A percentile compares a stretch with the other conserved stretches of the same genome.
Evolutionary conservation across 2,329 filamentous ascomycete genomes (phyloP).

Genomic region (Colletotrichum sansevieriae): DNA sequence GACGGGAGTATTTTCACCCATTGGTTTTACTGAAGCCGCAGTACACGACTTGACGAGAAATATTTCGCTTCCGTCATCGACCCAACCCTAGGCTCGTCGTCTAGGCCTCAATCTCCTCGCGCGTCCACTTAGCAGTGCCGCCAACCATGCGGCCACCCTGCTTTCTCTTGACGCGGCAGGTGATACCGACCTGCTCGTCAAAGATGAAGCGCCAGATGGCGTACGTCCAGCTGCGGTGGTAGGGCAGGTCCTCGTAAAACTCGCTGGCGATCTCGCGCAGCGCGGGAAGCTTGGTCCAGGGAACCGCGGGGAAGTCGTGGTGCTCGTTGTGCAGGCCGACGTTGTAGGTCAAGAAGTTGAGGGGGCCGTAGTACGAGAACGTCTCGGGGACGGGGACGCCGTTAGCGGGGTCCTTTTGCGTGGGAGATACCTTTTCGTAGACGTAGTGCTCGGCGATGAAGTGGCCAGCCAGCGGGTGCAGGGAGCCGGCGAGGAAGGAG

Average conservation of each 20-base stretch:
- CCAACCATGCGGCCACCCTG: constrained; percentile 77
- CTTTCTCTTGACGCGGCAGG: constrained; percentile 92
- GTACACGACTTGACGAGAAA: constrained; percentile 15
- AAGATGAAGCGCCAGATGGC: constrained; percentile 97
- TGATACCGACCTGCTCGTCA: constrained; percentile 90
- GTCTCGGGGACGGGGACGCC: constrained; percentile 86
- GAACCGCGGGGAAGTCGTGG: constrained; percentile 97
- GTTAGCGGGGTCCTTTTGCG: constrained; percentile 69
- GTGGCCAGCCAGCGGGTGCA: constrained; percentile 95
- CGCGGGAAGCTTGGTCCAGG: constrained; percentile 87
- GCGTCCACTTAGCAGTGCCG: constrained; percentile 69
- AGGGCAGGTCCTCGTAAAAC: constrained; percentile 90
- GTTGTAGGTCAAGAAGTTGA: constrained; percentile 96
- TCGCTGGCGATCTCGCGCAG: constrained; percentile 86
- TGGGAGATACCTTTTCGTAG: constrained; percentile 73
- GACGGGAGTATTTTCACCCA: constrained; percentile 13
- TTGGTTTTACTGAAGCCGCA: neutral
- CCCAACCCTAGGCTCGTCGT: neutral
- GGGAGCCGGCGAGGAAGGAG: constrained; percentile 91
- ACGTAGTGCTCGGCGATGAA: constrained; percentile 99
- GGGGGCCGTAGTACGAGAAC: constrained; percentile 93
- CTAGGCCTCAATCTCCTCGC: constrained; percentile 77
- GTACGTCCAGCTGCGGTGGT: constrained; percentile 89
- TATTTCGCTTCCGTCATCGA: neutral
- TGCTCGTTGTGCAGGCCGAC: constrained; percentile 99